Evolutionary conservation across 345 rosid species (phyloP).

Genomic region (Salix purpurea): DNA sequence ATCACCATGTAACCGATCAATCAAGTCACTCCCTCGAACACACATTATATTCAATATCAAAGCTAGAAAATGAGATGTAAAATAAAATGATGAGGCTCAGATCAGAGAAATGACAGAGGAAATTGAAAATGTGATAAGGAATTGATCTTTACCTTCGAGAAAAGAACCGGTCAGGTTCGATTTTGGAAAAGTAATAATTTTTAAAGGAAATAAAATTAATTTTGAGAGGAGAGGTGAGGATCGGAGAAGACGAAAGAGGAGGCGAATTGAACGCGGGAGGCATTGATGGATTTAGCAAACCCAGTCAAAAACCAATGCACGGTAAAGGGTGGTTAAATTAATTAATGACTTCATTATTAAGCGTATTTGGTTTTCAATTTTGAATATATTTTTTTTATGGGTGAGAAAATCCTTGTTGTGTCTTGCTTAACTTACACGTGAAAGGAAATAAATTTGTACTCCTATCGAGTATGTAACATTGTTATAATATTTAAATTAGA

Average conservation of each 20-base stretch:
- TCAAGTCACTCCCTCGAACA: not conserved
- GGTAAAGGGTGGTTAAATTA: not conserved
- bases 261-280: conserved; percentile 58
- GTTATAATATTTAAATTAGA: no score
- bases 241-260: conserved; percentile 47
- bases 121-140: not conserved
- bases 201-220: not conserved
- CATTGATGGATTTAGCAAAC: conserved; percentile 22
- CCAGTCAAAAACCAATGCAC: conserved; percentile 20
- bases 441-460: not conserved
- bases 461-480: not conserved
- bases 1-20: conserved; percentile 21
- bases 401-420: not conserved
- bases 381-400: not conserved
- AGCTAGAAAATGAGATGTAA: conserved; percentile 3
- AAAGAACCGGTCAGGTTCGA: conserved; percentile 8
- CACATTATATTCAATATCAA: not conserved
- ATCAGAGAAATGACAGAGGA: conserved; percentile 14
- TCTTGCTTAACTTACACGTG: not conserved
- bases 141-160: conserved; percentile 11
- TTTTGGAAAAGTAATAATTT: not conserved
- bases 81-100: conserved; percentile 3
- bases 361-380: not conserved
- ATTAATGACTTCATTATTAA: not conserved
- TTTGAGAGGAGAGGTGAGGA: conserved; percentile 26